Evolutionary conservation across 805 yeast genomes (phyloP).

Genomic region (Candida sakaeoensis): DNA sequence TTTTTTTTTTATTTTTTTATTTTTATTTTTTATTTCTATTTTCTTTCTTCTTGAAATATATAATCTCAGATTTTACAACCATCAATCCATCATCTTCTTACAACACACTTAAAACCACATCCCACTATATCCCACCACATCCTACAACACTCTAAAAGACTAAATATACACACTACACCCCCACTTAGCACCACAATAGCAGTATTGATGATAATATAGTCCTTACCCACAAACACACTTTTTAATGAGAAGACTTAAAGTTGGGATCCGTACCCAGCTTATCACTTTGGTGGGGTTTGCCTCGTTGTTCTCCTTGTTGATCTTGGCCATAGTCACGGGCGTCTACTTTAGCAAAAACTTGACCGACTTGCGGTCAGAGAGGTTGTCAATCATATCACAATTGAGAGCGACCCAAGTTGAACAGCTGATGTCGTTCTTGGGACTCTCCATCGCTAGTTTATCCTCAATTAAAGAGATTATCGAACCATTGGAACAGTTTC

Average conservation of each 20-base stretch:
- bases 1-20: too few species aligned
- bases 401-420: slow-evolving; percentile 74
- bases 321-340: slow-evolving; percentile 70
- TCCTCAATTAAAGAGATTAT: slow-evolving; percentile 59
- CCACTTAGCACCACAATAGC: too few species aligned
- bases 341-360: slow-evolving; percentile 67
- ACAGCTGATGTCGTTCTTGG: slow-evolving; percentile 59
- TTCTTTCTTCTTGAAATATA: too few species aligned
- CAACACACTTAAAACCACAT: too few species aligned
- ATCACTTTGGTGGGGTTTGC: slow-evolving; percentile 67
- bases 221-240: too few species aligned
- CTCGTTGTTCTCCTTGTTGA: slow-evolving; percentile 63
- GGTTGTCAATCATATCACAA: slow-evolving; percentile 74
- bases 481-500: slow-evolving; percentile 53
- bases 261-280: slow-evolving; percentile 75
- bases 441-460: slow-evolving; percentile 66
- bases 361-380: slow-evolving; percentile 59
- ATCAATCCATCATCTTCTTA: too few species aligned
- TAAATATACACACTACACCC: too few species aligned
- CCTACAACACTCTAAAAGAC: too few species aligned
- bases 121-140: too few species aligned
- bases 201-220: too few species aligned
- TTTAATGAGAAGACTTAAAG: slow-evolving; percentile 42
- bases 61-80: too few species aligned
- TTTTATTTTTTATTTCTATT: too few species aligned